Conservation (phyloP, 2,329 filamentous ascomycete species). For the Fusarium denticulatum region DNA sequence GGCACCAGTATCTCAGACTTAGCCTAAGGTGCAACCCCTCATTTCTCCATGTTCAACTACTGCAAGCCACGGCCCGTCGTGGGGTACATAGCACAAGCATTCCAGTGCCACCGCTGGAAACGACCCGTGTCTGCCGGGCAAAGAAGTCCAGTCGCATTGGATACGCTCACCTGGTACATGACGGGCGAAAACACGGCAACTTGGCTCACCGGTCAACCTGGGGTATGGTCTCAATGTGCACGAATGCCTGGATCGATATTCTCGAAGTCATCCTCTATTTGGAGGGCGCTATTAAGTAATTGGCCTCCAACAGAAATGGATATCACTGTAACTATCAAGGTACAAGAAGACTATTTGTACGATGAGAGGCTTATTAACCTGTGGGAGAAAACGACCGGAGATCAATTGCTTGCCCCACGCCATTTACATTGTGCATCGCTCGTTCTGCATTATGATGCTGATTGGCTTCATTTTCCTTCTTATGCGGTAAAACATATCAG, state of each 20-base stretch:
- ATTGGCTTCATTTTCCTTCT: neutral
- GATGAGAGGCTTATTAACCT: neutral
- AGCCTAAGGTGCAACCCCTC: conserved; percentile 36
- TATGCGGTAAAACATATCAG: neutral
- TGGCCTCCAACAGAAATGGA: neutral
- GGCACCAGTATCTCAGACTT: conserved; percentile 9
- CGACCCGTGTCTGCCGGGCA: neutral
- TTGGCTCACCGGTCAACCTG: neutral
- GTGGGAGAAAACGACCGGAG: neutral
- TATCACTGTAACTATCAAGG: conserved; percentile 4
- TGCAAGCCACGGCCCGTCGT: conserved; percentile 41
- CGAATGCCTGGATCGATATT: neutral
- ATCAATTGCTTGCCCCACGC: neutral
- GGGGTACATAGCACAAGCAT: conserved; percentile 18
- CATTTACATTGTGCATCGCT: neutral
- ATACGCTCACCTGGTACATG: neutral
- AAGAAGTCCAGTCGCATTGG: neutral
- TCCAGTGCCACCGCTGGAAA: conserved; percentile 3
- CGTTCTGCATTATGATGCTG: neutral
- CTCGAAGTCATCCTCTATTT: neutral
- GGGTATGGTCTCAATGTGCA: neutral
- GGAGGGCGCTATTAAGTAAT: neutral
- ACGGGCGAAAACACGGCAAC: neutral
- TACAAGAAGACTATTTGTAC: neutral
- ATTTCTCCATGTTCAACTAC: conserved; percentile 42